phyloP scores from a whole-genome alignment of 495 filamentous ascomycete genomes.

The Apodospora peruviana region DNA sequence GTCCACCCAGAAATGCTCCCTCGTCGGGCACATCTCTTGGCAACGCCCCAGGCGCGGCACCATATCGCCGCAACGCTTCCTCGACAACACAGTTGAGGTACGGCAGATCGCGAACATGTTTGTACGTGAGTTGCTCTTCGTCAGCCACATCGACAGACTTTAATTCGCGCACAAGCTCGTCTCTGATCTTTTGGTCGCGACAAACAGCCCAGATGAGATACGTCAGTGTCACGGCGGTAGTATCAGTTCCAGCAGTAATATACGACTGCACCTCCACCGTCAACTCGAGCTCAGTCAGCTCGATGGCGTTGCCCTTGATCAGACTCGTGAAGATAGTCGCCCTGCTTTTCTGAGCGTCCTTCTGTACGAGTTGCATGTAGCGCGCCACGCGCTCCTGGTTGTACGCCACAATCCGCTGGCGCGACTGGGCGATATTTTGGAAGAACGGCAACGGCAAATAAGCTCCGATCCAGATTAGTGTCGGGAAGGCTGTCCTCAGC shows the following conservation, averaged over 20 bases:
- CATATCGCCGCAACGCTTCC: conserved; percentile 54
- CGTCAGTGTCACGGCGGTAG: conserved; percentile 40
- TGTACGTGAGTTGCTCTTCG: conserved; percentile 20
- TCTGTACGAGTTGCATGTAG: conserved; percentile 34
- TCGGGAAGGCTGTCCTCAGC: conserved; percentile 31
- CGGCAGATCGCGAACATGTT: conserved; percentile 32
- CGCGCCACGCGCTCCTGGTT: conserved; percentile 33
- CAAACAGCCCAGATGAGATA: conserved; percentile 37
- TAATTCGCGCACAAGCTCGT: conserved; percentile 35
- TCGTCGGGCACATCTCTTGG: conserved; percentile 26
- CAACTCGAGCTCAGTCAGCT: conserved; percentile 30
- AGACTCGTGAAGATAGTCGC: conserved; percentile 45
- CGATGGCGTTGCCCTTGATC: conserved; percentile 31
- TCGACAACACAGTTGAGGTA: conserved; percentile 48
- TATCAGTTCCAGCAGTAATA: conserved; percentile 47
- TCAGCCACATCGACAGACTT: too few species aligned
- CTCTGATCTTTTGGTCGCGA: conserved; percentile 22
- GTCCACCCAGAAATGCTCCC: conserved; percentile 19
- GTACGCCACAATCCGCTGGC: conserved; percentile 19
- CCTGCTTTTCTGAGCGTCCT: conserved; percentile 31
- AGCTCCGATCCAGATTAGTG: conserved; percentile 10
- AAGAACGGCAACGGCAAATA: conserved; percentile 1
- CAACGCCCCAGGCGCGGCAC: conserved; percentile 41
- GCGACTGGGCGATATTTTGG: background rate
- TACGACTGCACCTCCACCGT: conserved; percentile 33